Evolutionary conservation across 148 eudicot genomes (phyloP).

Genomic region (Camellia lanceoleosa): DNA sequence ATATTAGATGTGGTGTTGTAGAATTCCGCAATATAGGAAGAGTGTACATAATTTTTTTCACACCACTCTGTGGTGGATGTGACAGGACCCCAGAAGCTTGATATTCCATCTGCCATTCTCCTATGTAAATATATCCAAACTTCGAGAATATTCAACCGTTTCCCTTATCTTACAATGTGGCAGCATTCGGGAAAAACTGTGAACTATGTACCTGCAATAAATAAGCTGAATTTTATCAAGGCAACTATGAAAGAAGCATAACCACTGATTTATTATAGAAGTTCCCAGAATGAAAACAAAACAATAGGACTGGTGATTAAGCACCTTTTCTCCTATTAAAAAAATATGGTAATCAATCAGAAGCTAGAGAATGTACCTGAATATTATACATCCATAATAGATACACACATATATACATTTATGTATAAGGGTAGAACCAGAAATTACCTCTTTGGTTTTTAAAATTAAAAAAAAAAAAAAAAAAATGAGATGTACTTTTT

Average conservation of each 20-base stretch:
- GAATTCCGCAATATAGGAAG: conserved; percentile 57
- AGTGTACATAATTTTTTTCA: conserved; percentile 49
- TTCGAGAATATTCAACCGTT: background rate
- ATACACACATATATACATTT: background rate
- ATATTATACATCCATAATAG: background rate
- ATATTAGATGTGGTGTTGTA: conserved; percentile 57
- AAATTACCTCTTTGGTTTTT: too few relatives aligned
- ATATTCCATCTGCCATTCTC: conserved; percentile 40
- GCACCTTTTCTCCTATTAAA: background rate
- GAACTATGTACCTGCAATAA: conserved; percentile 15
- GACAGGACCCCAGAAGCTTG: conserved; percentile 55
- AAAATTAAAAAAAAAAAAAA: too few relatives aligned
- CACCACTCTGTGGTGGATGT: conserved; percentile 55
- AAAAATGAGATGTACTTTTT: too few relatives aligned
- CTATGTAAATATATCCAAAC: background rate
- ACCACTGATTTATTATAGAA: background rate
- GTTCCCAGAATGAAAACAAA: background rate
- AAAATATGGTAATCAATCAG: background rate
- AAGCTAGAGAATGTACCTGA: background rate
- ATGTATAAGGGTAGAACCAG: too few relatives aligned
- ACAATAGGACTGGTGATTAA: background rate
- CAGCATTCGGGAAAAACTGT: background rate
- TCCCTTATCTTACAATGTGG: conserved; percentile 8
- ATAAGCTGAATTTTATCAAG: conserved; percentile 6
- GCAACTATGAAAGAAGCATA: background rate